Percentiles rank a stretch among this genome's conserved stretches.
Evolutionary conservation across 371 early-diverging fungal genomes (phyloP).

Genomic region (Gilbertella persicaria): DNA sequence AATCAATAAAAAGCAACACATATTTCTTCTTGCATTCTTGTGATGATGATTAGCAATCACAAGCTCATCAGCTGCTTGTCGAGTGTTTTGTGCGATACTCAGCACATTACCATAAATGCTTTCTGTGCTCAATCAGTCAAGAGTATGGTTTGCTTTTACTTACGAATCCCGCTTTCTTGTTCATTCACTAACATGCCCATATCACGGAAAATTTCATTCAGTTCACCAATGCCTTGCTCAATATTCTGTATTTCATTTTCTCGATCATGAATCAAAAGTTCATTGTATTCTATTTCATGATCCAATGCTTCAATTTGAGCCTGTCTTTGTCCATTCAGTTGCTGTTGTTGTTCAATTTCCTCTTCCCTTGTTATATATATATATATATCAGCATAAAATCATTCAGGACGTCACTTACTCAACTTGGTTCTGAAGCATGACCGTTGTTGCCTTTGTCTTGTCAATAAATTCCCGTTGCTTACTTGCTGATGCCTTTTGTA

Average conservation of each 20-base stretch:
- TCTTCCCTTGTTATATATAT: slow-evolving; percentile 37
- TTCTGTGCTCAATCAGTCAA: no score
- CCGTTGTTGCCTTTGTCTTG: slow-evolving; percentile 57
- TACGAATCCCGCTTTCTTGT: slow-evolving; percentile 92
- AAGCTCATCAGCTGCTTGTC: slow-evolving; percentile 82
- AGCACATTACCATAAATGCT: slow-evolving; percentile 77
- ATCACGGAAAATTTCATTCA: slow-evolving; percentile 96
- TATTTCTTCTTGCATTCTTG: slow-evolving; percentile 74
- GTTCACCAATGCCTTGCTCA: slow-evolving; percentile 87
- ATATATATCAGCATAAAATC: not conserved
- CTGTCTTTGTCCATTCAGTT: slow-evolving; percentile 58
- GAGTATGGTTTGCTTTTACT: no score
- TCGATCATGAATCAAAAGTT: slow-evolving; percentile 88
- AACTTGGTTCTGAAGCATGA: slow-evolving; percentile 39
- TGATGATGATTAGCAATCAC: slow-evolving; percentile 80
- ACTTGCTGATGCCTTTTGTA: slow-evolving; percentile 81
- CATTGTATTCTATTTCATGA: slow-evolving; percentile 91
- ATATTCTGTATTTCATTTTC: slow-evolving; percentile 92
- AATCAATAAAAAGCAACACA: slow-evolving; percentile 80
- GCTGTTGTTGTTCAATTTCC: slow-evolving; percentile 43
- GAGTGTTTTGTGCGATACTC: slow-evolving; percentile 75
- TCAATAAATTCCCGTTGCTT: slow-evolving; percentile 88
- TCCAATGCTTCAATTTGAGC: slow-evolving; percentile 80
- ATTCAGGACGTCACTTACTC: slow-evolving; percentile 29
- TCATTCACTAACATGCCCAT: slow-evolving; percentile 94